Base-by-base conservation (phyloP, 2,329 filamentous ascomycete genomes). In the Dactylellina cionopaga region DNA sequence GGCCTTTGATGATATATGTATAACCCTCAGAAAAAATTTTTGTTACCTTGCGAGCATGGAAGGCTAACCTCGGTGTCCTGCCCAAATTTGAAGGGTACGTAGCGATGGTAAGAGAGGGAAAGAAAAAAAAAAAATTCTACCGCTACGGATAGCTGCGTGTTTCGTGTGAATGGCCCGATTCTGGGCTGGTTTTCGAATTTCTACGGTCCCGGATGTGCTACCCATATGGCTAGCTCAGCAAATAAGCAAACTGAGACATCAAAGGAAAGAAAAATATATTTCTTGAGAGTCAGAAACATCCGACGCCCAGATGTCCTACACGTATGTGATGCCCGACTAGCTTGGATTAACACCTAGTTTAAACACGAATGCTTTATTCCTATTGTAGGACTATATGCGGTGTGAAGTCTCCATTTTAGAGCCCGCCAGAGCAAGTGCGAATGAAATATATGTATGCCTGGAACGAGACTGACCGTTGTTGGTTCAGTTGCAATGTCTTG, bases 201-300 rank as follows among this genome's bases (percentile, higher is more conserved):
- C 43, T 10, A 49, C 52, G 24, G 46, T 52, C 39, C 44, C 54
- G 52, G 49, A 56, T 47, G 60, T 49, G 49, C 49, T 65, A 65
- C 60, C 49, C 59, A 55, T 64, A 37, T 52, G 49, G 59, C 60
- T 65, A 44, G 33, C 29, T 41, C 15, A 39, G 43, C 41, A 31
- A 72, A 72, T 52, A 72, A 72, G 68, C 68, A 72, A 72, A 58
- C 68, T 72, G 59, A 72, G 68, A 72, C 68, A 72, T 58, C 46
- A 13, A 19, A 49, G 17, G 31, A 49, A 49, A 39, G 39, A 63
- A 54, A 58, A 47, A 63, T n/a, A n/a, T n/a, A n/a, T 46, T 55
- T 62, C 47, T 62, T 24, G 37, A 35, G 39, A 54, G 24, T 33
- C 54, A 60, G 49, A 56, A 56, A 25, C 58, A 29, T 49, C 65